Evolutionary conservation across 2,329 filamentous ascomycete species (phyloP), one percentile per base, ranked within the genome.

Genomic region (Aureobasidium sp.): DNA sequence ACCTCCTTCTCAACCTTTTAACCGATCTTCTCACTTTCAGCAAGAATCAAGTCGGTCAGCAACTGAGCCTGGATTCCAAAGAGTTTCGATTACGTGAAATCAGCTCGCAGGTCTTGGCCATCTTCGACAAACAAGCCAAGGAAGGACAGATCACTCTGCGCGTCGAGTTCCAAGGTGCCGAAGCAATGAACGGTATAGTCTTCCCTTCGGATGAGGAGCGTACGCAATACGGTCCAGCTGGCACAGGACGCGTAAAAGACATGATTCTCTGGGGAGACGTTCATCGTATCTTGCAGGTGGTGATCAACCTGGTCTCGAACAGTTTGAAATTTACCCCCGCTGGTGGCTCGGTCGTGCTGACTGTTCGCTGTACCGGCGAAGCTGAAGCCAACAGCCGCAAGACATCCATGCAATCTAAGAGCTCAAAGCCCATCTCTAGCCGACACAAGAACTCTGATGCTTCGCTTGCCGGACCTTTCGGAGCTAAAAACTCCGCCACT

Each of bases 241-340:
- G 67, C 1, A 79, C 83, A 3, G 88, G 87, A 11, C 80, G 87
- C 19, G 73, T 96, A 27, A 90, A 89, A 70, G 90, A 96, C 66
- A 92, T 95, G 86, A 86, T 89, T 56, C 78, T 97, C 1, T 94
- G 90, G 85, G 92, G 92, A n/a, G 92, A 97, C 68, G 89, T 94
- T 67, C 91, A 96, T 70, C 82, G 92, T 48, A 94, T 96, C 42
- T 76, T 96, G 29, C 92, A 96, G 72, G 89, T 96, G n/a, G 84
- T 96, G 50, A 96, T 95, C 77, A 96, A 96, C 70, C 79, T 97
- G 35, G 90, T 96, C 50, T 92, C 89, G 73, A 97, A 97, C 76
- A 90, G 88, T 72, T 77, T 96, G 47, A 97, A 97, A 71, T 96
- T 97, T 70, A 96, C 92, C 0, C 89, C 90, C 0, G 74, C 84